Evolutionary conservation across 371 early-diverging fungal species (phyloP).

Genomic region (Parasitella parasitica): DNA sequence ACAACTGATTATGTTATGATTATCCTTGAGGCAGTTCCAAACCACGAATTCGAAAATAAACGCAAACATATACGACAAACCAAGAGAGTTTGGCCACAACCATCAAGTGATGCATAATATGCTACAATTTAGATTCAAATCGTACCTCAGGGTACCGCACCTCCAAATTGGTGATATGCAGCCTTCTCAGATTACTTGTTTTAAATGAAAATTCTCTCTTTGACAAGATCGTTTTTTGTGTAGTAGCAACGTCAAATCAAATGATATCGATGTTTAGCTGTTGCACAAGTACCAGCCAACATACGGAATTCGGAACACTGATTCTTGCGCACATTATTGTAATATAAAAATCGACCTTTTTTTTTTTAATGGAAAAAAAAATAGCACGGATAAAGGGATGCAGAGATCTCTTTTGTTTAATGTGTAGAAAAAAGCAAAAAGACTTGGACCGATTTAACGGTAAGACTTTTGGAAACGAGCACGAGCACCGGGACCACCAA

Average conservation of each 20-base stretch:
- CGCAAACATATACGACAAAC: no score
- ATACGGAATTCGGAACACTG: not conserved
- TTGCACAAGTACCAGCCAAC: not conserved
- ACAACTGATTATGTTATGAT: no score
- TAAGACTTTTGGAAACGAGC: conserved; percentile 99
- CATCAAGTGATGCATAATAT: no score
- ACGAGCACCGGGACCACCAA: conserved; percentile 99
- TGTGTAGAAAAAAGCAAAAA: not conserved
- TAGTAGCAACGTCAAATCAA: not conserved
- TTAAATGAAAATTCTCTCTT: no score
- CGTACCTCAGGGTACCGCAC: no score
- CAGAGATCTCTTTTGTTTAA: not conserved
- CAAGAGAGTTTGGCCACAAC: no score
- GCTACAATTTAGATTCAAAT: no score
- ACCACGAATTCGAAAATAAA: no score
- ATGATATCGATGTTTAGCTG: not conserved
- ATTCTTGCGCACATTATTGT: no score
- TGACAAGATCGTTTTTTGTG: not conserved
- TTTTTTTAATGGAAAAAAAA: not conserved
- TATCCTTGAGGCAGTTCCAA: no score
- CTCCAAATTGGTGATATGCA: no score
- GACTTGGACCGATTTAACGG: conserved; percentile 68
- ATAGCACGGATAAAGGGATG: not conserved
- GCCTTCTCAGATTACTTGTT: no score
- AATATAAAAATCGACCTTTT: not conserved